Evolutionary conservation across 306 rosid species (phyloP).

Genomic region (Quercus agrifolia): DNA sequence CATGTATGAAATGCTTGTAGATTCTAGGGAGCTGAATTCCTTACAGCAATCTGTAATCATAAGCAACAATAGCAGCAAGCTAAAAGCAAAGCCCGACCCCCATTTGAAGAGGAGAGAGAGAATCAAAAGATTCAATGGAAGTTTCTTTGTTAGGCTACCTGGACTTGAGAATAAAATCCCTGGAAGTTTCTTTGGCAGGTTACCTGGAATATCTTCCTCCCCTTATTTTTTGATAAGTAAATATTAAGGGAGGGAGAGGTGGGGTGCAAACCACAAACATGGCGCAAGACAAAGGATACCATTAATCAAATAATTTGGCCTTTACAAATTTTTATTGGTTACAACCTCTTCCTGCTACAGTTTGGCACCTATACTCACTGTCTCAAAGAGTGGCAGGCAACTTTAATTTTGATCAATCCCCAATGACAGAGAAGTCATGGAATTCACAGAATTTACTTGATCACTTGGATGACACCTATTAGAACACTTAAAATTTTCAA

Average conservation of each 20-base stretch:
- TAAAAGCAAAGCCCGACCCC: neutral
- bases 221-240: neutral
- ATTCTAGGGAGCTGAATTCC: neutral
- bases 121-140: neutral
- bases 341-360: too few relatives aligned
- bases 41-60: neutral
- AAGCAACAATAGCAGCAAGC: neutral
- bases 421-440: too few relatives aligned
- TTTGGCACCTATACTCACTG: too few relatives aligned
- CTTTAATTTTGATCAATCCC: too few relatives aligned
- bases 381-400: too few relatives aligned
- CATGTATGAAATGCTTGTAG: neutral
- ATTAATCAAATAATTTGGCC: too few relatives aligned
- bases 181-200: neutral
- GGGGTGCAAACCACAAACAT: too few relatives aligned
- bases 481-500: too few relatives aligned
- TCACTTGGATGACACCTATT: too few relatives aligned
- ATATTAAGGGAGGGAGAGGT: neutral
- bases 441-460: too few relatives aligned
- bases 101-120: neutral
- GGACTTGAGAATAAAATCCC: neutral
- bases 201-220: neutral
- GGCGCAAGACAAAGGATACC: too few relatives aligned
- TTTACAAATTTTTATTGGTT: too few relatives aligned
- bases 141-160: neutral